Evolutionary conservation across 495 filamentous ascomycete genomes (phyloP).

Genomic region (Aspergillus heteromorphus): DNA sequence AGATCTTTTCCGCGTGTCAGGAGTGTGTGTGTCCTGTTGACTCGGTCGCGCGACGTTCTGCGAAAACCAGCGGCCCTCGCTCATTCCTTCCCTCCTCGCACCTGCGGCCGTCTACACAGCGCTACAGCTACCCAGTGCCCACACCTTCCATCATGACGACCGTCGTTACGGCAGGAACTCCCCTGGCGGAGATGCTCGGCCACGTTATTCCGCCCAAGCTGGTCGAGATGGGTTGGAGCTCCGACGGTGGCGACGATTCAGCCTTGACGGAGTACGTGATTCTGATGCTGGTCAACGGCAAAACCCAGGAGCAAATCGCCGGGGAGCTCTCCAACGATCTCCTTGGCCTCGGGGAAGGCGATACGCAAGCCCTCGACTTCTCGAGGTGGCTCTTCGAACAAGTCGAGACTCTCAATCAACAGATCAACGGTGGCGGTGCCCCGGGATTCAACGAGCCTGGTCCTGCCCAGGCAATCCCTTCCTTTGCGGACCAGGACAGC

Average conservation of each 20-base stretch:
- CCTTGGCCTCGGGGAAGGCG: conserved; percentile 74
- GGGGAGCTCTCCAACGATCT: conserved; percentile 86
- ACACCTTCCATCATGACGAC: conserved; percentile 54
- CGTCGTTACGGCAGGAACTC: conserved; percentile 65
- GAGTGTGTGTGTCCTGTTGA: not conserved
- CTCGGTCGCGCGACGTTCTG: not conserved
- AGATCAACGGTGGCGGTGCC: conserved; percentile 48
- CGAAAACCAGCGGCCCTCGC: not conserved
- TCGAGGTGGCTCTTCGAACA: conserved; percentile 88
- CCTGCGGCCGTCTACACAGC: not conserved
- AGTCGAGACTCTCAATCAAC: conserved; percentile 59
- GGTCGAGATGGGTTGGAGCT: conserved; percentile 89
- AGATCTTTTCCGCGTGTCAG: not conserved
- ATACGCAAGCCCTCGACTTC: conserved; percentile 77
- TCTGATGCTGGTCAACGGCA: conserved; percentile 92
- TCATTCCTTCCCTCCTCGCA: not conserved
- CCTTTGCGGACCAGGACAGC: conserved; percentile 26
- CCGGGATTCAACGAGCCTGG: conserved; percentile 15
- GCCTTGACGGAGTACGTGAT: conserved; percentile 93
- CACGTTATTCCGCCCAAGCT: conserved; percentile 83
- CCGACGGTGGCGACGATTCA: conserved; percentile 70
- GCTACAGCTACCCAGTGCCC: not conserved
- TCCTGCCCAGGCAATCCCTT: conserved; percentile 30
- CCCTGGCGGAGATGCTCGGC: conserved; percentile 75
- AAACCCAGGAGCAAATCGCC: conserved; percentile 82